Base-by-base conservation (phyloP, 192 early-diverging fungal species). In the Backusella parvicylindrica region DNA sequence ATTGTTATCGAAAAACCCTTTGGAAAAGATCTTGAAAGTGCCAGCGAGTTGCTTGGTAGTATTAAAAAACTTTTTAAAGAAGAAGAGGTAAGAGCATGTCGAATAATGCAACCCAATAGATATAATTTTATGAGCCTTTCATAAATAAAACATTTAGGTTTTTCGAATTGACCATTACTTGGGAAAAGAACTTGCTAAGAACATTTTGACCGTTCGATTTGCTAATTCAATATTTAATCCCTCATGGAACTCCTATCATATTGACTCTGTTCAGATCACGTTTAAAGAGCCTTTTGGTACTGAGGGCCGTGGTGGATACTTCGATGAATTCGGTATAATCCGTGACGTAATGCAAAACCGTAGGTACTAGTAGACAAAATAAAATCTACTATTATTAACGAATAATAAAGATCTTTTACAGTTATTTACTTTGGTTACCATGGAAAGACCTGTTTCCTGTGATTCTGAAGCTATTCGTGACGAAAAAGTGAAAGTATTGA, bases 101-200 rank as follows among this genome's bases (percentile, higher is more conserved):
- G n/a, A n/a, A n/a, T n/a, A n/a, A n/a, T n/a, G n/a, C n/a, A n/a
- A n/a, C n/a, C n/a, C 11, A 35, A 41, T 12, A 41, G 0, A 16
- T 41, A 13, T 9, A 3, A 6, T 41, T 41, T 9, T 12, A 41
- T 16, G 13, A 41, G 2, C 40, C 13, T 41, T 13, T 47, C 30
- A 2, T 56, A 26, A 50, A 47, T 73, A 23, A 33, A 6, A 1
- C 13, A 1, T 33, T 30, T 76, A 84, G 91, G 92, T 98, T 66
- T 96, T 95, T 86, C 90, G 96, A 68, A 98, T 98, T 66, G 97
- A 98, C 79, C 97, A 98, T 83, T 98, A 98, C 79, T 84, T 98
- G 47, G 96, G 96, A 67, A 98, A 98, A 85, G 96, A 98, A 75
- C 95, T 98, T 94, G 95, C 96, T 78, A 97, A 97, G 86, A 96